These are phyloP conservation scores for Penicillium frequentans DNA, from an alignment of 2,329 filamentous ascomycete genomes.

Conservation along the genomic window DNA sequence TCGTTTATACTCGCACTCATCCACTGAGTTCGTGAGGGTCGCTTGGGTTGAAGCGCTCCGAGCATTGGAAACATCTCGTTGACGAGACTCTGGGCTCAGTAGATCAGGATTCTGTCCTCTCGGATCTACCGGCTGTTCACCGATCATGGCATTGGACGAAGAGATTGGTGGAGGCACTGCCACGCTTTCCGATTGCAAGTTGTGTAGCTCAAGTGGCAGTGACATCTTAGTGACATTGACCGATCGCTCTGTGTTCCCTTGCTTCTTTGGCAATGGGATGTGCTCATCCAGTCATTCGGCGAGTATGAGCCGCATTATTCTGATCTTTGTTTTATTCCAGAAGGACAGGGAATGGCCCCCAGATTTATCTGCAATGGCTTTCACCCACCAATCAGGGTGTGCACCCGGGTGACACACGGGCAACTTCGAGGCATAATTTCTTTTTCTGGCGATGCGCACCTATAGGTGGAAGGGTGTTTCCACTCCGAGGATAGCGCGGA, in stretches of 20 bases:
- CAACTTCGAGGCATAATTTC: not conserved
- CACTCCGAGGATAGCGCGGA: not conserved
- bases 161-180: not conserved
- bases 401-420: not conserved
- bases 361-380: not conserved
- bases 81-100: not conserved
- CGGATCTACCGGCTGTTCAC: not conserved
- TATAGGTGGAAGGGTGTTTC: not conserved
- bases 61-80: not conserved
- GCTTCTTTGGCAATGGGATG: not conserved
- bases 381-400: not conserved
- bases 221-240: not conserved
- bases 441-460: not conserved
- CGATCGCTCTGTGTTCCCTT: not conserved
- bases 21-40: not conserved
- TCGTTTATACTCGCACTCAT: conserved; percentile 1
- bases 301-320: not conserved
- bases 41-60: not conserved
- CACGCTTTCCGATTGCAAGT: not conserved
- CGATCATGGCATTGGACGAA: not conserved
- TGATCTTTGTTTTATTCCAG: not conserved
- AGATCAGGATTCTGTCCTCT: not conserved
- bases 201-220: not conserved
- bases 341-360: not conserved
- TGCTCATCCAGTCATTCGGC: not conserved